Evolutionary conservation across 2,329 filamentous ascomycete species (phyloP), one percentile per base, ranked within the genome.

Genomic region (Fonsecaea monophora): DNA sequence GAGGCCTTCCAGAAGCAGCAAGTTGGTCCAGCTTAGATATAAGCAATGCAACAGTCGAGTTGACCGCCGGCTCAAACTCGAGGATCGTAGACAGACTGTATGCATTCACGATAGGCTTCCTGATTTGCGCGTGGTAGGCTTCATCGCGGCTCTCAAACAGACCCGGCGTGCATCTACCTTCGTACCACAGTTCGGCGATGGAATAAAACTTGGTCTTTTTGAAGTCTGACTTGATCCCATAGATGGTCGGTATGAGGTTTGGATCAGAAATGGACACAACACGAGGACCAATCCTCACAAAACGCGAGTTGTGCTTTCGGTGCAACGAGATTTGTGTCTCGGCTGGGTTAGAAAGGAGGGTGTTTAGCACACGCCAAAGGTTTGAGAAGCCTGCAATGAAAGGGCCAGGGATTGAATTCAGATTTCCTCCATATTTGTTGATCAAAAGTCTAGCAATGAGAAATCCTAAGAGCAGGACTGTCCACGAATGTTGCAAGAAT

Each of bases 191-290:
- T 37, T 73, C 50, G 35, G n/a, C 18, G 21, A 62, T 42, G 35
- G 67, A 68, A 25, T 59, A 32, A 32, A 42, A 38, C 68, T 77
- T 54, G 77, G 90, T 90, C 86, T 95, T 95, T 54, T 86, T 80
- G 72, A 92, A 90, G 0, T 90, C 90, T 77, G 93, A 93, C 75
- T 93, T 94, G 45, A 94, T 78, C 0, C 91, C 91, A 76, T 95
- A 96, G 53, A 95, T 93, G 7, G 82, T 81, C 77, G 90, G 91
- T 71, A 94, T 82, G 0, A 90, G 89, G 65, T 85, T 85, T 0
- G 91, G 90, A 70, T 92, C 86, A 2, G 89, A 86, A 73, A 95
- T 92, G 0, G 90, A 92, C 1, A 95, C 78, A 0, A 82, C 82
- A 68, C 92, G 92, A 1, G 91, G 92, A 0, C 91, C 92, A 3